Evolutionary conservation across 2,329 filamentous ascomycete genomes (phyloP).

Genomic region (Apiospora rasikravindrae): DNA sequence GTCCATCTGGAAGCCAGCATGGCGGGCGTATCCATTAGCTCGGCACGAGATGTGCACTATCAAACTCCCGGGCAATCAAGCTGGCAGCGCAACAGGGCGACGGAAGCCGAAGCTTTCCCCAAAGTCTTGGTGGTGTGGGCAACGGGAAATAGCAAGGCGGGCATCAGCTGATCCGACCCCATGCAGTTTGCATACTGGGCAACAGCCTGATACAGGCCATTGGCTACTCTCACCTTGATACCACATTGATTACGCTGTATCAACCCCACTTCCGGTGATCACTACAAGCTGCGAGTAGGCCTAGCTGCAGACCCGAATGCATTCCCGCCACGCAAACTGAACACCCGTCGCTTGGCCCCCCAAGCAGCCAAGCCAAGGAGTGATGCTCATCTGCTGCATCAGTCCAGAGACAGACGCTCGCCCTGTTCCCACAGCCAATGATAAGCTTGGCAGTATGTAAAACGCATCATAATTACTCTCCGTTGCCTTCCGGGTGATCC

Average conservation of each 20-base stretch:
- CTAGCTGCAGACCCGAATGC: constrained; percentile 5
- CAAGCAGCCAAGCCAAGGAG: not conserved
- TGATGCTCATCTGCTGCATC: not conserved
- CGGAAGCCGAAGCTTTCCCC: not conserved
- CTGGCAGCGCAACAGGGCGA: not conserved
- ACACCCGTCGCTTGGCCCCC: not conserved
- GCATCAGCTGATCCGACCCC: not conserved
- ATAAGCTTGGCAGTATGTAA: not conserved
- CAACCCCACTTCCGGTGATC: constrained; percentile 21
- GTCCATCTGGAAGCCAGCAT: not conserved
- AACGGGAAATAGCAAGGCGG: constrained; percentile 15
- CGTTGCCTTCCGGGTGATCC: not conserved
- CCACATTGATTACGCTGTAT: constrained; percentile 11
- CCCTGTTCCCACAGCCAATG: not conserved
- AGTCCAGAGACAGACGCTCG: not conserved
- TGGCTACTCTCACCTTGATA: constrained; percentile 21
- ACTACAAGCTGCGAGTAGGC: constrained; percentile 17
- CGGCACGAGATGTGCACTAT: not conserved
- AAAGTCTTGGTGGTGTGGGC: not conserved
- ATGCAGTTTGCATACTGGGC: constrained; percentile 14
- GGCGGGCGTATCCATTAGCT: not conserved
- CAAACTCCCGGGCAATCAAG: not conserved
- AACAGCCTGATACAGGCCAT: constrained; percentile 12
- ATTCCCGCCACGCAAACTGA: constrained; percentile 14
- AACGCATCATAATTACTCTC: not conserved